Evolutionary conservation across 2,329 filamentous ascomycete species (phyloP).

Genomic region (Xylariaceae sp.): DNA sequence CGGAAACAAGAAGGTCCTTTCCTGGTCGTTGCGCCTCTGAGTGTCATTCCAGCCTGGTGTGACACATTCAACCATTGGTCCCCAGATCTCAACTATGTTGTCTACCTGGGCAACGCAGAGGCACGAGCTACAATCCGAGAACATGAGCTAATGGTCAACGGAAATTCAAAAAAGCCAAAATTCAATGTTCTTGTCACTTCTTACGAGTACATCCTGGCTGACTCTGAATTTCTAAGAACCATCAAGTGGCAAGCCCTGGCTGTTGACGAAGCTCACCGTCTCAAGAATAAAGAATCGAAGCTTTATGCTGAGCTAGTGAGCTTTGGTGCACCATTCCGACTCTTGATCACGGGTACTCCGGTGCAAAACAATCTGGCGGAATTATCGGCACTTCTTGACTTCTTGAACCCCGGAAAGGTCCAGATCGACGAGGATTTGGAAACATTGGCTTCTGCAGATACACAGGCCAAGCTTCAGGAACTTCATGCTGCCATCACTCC

Average conservation of each 20-base stretch:
- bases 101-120: conserved; percentile 87
- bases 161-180: conserved; percentile 82
- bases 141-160: conserved; percentile 81
- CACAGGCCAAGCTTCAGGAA: conserved; percentile 80
- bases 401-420: conserved; percentile 92
- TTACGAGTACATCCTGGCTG: conserved; percentile 90
- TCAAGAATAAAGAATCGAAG: conserved; percentile 95
- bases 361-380: conserved; percentile 97
- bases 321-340: conserved; percentile 82
- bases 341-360: conserved; percentile 94
- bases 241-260: conserved; percentile 98
- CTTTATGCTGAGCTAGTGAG: conserved; percentile 80
- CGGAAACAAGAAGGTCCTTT: conserved; percentile 90
- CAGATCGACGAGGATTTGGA: conserved; percentile 90
- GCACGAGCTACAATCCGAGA: conserved; percentile 85
- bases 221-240: conserved; percentile 76
- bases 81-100: conserved; percentile 92
- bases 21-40: conserved; percentile 93
- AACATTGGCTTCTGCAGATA: conserved; percentile 68
- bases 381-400: conserved; percentile 88
- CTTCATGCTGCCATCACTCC: conserved; percentile 85
- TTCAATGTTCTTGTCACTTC: conserved; percentile 98
- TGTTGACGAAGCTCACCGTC: conserved; percentile 91
- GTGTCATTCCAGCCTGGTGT: conserved; percentile 96
- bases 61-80: conserved; percentile 97